phyloP scores from a whole-genome alignment of 129 eudicot genomes.

The Saposhnikovia divaricata region DNA sequence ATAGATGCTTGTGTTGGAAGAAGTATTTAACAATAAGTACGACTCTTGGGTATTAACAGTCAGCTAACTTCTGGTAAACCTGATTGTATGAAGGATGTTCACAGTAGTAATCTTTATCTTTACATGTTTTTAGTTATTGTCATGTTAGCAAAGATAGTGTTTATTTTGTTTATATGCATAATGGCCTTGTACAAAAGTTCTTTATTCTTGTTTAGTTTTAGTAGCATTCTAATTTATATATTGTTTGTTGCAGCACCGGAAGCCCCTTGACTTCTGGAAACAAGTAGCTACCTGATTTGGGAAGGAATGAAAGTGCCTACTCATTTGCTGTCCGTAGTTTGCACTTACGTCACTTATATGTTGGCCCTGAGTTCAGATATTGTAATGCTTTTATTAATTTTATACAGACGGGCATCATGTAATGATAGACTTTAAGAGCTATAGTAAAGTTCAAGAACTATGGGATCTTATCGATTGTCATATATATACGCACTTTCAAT shows the following conservation, averaged over 20 bases:
- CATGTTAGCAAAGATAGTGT: neutral
- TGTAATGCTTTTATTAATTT: neutral
- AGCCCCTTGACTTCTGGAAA: conserved; percentile 60
- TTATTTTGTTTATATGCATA: neutral
- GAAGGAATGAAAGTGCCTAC: neutral
- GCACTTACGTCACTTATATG: neutral
- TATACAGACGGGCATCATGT: neutral
- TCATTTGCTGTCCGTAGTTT: neutral
- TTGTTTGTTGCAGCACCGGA: conserved; percentile 52
- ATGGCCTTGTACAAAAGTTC: neutral
- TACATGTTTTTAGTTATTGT: neutral
- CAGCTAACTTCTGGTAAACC: neutral
- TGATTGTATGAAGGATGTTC: neutral
- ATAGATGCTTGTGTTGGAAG: neutral
- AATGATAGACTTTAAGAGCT: neutral
- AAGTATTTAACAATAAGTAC: neutral
- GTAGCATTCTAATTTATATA: neutral
- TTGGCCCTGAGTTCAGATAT: neutral
- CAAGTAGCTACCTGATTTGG: conserved; percentile 28
- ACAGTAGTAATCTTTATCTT: neutral
- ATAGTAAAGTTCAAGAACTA: neutral
- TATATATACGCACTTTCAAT: neutral
- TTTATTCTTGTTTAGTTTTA: neutral
- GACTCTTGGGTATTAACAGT: neutral
- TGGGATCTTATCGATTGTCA: too few species aligned